A percentile compares a stretch with the other conserved stretches of the same genome.
These are phyloP conservation scores for Pythium sukuiense DNA, from an alignment of 352 stramenopile genomes.

Conservation along the genomic window DNA sequence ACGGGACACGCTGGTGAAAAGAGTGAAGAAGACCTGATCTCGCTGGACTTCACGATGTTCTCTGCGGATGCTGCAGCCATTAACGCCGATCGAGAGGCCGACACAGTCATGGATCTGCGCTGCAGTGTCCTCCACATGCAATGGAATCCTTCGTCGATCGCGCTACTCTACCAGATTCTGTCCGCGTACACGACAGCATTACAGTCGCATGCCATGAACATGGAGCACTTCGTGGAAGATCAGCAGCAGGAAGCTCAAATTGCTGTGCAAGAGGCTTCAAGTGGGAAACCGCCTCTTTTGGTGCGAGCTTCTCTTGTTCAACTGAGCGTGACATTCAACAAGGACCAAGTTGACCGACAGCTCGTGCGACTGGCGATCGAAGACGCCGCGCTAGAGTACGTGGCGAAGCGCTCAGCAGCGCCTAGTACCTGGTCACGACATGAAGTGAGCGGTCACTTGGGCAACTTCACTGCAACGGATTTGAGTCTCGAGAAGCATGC, in stretches of 20 bases:
- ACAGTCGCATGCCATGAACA: slow-evolving; percentile 32
- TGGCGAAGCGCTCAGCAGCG: slow-evolving; percentile 11
- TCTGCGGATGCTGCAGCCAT: slow-evolving; percentile 13
- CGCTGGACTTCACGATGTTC: slow-evolving; percentile 50
- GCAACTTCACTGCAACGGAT: slow-evolving; percentile 75
- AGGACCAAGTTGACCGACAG: slow-evolving; percentile 69
- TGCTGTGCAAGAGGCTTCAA: background rate
- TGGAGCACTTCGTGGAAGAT: background rate
- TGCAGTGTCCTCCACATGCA: slow-evolving; percentile 78
- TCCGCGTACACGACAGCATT: slow-evolving; percentile 57
- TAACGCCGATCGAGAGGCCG: slow-evolving; percentile 16
- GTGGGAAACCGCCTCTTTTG: slow-evolving; percentile 28
- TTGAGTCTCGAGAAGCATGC: slow-evolving; percentile 69
- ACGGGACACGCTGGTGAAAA: slow-evolving; percentile 32
- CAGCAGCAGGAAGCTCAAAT: background rate
- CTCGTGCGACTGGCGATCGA: slow-evolving; percentile 62
- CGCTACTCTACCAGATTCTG: slow-evolving; percentile 68
- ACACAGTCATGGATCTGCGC: slow-evolving; percentile 54
- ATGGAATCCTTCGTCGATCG: slow-evolving; percentile 85
- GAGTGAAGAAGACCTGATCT: slow-evolving; percentile 41
- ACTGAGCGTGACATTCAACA: slow-evolving; percentile 83
- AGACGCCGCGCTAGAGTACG: slow-evolving; percentile 51
- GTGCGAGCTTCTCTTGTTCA: slow-evolving; percentile 68
- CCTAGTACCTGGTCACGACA: slow-evolving; percentile 3
- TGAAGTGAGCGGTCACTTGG: slow-evolving; percentile 43